Percentiles rank a stretch among this genome's conserved stretches.
These are phyloP conservation scores for Acmispon strigosus DNA, from an alignment of 306 rosid genomes.

Conservation along the genomic window DNA sequence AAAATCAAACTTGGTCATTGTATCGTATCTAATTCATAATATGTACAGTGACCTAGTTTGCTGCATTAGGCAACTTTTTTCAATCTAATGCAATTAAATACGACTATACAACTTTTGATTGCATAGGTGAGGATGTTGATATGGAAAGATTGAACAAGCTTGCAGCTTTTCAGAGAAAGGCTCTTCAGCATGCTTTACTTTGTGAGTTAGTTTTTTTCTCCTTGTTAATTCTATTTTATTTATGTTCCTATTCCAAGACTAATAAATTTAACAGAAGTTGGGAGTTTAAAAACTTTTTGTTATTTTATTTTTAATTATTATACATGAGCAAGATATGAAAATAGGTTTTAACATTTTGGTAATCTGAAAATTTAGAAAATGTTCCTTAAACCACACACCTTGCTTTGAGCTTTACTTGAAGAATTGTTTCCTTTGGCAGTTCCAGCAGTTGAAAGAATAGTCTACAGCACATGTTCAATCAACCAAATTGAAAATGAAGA, in stretches of 20 bases:
- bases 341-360: background rate
- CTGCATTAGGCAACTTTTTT: background rate
- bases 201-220: constrained; percentile 38
- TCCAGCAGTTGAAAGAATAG: constrained; percentile 68
- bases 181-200: constrained; percentile 71
- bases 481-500: constrained; percentile 80
- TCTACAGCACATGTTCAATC: constrained; percentile 81
- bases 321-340: background rate
- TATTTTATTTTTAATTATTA: no score
- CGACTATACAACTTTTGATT: background rate
- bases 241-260: background rate
- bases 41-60: background rate
- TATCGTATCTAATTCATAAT: background rate
- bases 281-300: no score
- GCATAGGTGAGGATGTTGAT: constrained; percentile 36
- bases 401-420: no score
- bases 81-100: background rate
- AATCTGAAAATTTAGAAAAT: background rate
- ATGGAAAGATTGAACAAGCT: constrained; percentile 75
- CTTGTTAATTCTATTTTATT: background rate
- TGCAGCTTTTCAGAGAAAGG: constrained; percentile 77
- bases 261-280: no score
- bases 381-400: background rate
- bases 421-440: constrained; percentile 41
- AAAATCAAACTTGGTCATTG: background rate